These are phyloP conservation scores for Paramecium tetraurelia DNA, from an alignment of 73 alveolate genomes.

Conservation along the genomic window DNA sequence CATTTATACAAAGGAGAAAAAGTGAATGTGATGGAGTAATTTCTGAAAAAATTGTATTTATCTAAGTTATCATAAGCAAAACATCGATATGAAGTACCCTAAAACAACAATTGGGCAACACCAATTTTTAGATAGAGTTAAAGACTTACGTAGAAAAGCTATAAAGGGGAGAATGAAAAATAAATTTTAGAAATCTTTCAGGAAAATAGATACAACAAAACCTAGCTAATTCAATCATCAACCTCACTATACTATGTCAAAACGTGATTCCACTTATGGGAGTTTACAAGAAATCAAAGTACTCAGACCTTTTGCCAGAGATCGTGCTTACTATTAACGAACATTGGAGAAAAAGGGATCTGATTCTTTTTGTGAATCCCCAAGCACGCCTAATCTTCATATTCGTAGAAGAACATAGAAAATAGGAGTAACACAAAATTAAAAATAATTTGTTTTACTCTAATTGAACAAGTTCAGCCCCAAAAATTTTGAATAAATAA, in stretches of 20 bases:
- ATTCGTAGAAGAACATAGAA: not conserved
- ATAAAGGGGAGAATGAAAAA: not conserved
- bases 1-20: not conserved
- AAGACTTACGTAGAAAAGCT: not conserved
- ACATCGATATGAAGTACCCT: not conserved
- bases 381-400: not conserved
- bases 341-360: not conserved
- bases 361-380: not conserved
- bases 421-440: not conserved
- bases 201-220: not conserved
- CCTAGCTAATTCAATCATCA: not conserved
- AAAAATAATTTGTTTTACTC: not conserved
- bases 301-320: not conserved
- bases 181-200: not conserved
- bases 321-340: slow-evolving; percentile 9
- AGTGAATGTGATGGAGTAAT: not conserved
- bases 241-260: not conserved
- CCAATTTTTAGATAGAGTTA: not conserved
- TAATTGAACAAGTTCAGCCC: not conserved
- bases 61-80: not conserved
- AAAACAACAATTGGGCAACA: not conserved
- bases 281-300: not conserved
- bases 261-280: not conserved
- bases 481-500: not conserved
- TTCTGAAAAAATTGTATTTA: not conserved